Evolutionary conservation across 2,329 filamentous ascomycete species (phyloP), one percentile per base, ranked within the genome.

Genomic region (Apiospora aurea): DNA sequence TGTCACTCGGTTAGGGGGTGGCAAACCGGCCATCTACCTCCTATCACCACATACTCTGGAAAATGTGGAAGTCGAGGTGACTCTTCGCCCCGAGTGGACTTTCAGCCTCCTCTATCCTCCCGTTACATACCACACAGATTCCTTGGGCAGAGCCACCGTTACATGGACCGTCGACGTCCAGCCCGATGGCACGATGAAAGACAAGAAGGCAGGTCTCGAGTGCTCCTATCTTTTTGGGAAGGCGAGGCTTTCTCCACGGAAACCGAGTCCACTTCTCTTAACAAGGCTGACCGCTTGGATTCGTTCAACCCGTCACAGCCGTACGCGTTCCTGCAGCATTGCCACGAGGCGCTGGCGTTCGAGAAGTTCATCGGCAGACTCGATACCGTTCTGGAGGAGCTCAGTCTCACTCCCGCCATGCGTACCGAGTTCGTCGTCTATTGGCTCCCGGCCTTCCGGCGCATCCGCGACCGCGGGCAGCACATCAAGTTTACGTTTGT

Each of bases 361-460:
- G 47, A 41, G 26, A 26, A 71, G 16, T 61, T 73, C 51, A 21
- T 74, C 14, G 41, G 44, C 44, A 72, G 72, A 26, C 69, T 75
- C n/a, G 71, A 74, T 7, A 21, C 18, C 4, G 44, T 68, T 21
- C 72, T 75, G 3, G n/a, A 47, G 16, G n/a, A 53, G 24, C 67
- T 74, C 2, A 53, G 43, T 14, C 67, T 76, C n/a, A 73, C 70
- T 7, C 41, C 71, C 2, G 70, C 70, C 3, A 75, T 75, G 75
- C 68, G 71, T 5, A 71, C 73, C 46, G 73, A 73, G 14, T 75
- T 76, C 67, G 70, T 73, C 29, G 61, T 74, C 1, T 69, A 71
- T 66, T 76, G 74, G 75, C 47, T 73, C 4, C 74, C 72, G 16
- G 51, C 71, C 18, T 72, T 74, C 18, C 57, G 46, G n/a, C 38